Base-by-base conservation (phyloP, 768 basidiomycete genomes). In the Xerocomus brunneocitrinus region DNA sequence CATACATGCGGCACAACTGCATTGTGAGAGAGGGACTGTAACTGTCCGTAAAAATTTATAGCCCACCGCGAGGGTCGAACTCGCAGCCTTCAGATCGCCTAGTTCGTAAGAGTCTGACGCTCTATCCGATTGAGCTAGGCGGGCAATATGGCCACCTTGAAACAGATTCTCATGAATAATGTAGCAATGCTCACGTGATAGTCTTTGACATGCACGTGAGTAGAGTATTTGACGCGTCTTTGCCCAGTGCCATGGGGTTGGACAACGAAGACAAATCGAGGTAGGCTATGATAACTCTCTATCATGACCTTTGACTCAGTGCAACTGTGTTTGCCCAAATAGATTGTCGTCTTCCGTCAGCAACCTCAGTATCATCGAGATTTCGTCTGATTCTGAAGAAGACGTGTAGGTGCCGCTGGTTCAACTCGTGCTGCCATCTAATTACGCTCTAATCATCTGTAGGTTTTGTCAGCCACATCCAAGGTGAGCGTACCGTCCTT, bases 51-150 rank as follows among this genome's bases (percentile, higher is more conserved):
- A 49, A 50, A 52, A 52, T 2, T 14, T 9, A 13, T 81, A 84
- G 83, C 82, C 83, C 82, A 84, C 81, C 83, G 84, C 84, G 84
- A 78, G 78, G 77, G 78, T 79, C 77, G 78, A 79, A 79, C 78
- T 78, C 77, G 77, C 78, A 79, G 78, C 77, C 79, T 79, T 79
- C 76, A 77, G 78, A 77, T 77, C 68, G 24, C 46, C 46, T 47
- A 45, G 28, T 45, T 66, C 52, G 43, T 80, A 80, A 79, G 75
- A 79, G 78, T 80, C 78, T 80, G 78, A 79, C 78, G 79, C 78
- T 80, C 79, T 79, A 81, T 79, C 78, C 76, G 76, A 81, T 79
- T 80, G 79, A 80, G 78, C 78, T 80, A 80, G 78, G 78, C 79
- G 75, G 79, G 79, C 79, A 57, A 49, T 49, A 12, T 28, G 40